Evolutionary conservation across 2,329 filamentous ascomycete genomes (phyloP).

Genomic region (Paecilomyces sp.): DNA sequence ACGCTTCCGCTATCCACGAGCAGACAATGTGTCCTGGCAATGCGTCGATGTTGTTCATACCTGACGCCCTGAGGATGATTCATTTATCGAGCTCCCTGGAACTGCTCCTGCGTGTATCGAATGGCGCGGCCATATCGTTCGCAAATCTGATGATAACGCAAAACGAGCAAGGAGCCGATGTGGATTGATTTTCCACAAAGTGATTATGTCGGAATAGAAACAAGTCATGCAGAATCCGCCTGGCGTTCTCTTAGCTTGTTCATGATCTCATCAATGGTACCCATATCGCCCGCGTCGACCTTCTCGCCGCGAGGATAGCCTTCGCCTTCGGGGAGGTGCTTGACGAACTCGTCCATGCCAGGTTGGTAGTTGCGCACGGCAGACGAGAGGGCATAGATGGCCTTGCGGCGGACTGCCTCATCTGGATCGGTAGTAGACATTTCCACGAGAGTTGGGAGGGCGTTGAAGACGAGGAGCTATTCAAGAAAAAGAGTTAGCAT

Average conservation of each 20-base stretch:
- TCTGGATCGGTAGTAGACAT: constrained; percentile 56
- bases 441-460: constrained; percentile 61
- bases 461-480: constrained; percentile 53
- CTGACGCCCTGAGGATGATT: background rate
- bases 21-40: too few species aligned
- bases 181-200: background rate
- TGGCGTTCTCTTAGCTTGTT: constrained; percentile 51
- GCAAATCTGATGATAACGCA: too few species aligned
- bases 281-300: constrained; percentile 83
- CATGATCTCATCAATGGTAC: constrained; percentile 70
- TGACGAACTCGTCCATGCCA: constrained; percentile 57
- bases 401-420: constrained; percentile 69
- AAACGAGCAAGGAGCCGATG: background rate
- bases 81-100: background rate
- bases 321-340: constrained; percentile 56
- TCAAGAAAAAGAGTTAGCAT: constrained; percentile 7
- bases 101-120: background rate
- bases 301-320: constrained; percentile 50
- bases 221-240: constrained; percentile 10
- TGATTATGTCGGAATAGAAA: background rate
- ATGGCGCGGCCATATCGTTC: background rate
- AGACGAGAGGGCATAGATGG: constrained; percentile 80
- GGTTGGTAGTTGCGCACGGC: constrained; percentile 85
- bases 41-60: background rate
- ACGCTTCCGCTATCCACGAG: too few species aligned